Evolutionary conservation across 2,329 filamentous ascomycete genomes (phyloP).

Genomic region (Colletotrichum sp.): DNA sequence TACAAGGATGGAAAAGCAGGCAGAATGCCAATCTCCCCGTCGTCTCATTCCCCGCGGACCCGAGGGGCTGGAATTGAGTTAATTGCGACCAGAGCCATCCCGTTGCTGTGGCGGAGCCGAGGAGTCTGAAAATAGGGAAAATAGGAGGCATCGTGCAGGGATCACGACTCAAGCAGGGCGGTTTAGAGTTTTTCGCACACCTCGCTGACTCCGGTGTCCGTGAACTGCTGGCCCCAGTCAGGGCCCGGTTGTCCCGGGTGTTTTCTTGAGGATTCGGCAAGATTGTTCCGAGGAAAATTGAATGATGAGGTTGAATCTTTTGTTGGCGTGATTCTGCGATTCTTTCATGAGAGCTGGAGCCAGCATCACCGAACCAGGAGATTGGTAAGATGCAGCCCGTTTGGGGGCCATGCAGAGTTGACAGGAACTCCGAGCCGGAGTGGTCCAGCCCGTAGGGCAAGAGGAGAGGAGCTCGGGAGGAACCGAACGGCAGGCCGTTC

Average conservation of each 20-base stretch:
- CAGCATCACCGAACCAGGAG: not conserved
- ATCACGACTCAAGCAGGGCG: constrained; percentile 11
- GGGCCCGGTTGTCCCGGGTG: not conserved
- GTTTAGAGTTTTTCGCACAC: constrained; percentile 14
- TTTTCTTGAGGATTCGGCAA: not conserved
- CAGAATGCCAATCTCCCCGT: not conserved
- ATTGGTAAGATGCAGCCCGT: not conserved
- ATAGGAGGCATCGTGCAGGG: constrained; percentile 8
- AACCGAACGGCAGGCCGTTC: not conserved
- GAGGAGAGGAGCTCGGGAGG: not conserved
- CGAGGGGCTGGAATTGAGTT: not conserved
- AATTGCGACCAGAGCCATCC: not conserved
- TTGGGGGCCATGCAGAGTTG: not conserved
- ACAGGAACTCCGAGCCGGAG: not conserved
- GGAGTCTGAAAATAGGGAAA: constrained; percentile 12
- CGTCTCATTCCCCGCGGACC: not conserved
- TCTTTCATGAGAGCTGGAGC: not conserved
- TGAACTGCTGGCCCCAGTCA: not conserved
- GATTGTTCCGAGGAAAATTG: not conserved
- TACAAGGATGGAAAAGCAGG: not conserved
- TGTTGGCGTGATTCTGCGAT: accelerated
- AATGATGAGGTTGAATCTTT: not conserved
- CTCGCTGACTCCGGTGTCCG: constrained; percentile 2
- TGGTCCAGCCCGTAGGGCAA: not conserved
- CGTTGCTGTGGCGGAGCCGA: constrained; percentile 5